Conservation (phyloP, 345 rosid genomes). For the Trapa incisa region DNA sequence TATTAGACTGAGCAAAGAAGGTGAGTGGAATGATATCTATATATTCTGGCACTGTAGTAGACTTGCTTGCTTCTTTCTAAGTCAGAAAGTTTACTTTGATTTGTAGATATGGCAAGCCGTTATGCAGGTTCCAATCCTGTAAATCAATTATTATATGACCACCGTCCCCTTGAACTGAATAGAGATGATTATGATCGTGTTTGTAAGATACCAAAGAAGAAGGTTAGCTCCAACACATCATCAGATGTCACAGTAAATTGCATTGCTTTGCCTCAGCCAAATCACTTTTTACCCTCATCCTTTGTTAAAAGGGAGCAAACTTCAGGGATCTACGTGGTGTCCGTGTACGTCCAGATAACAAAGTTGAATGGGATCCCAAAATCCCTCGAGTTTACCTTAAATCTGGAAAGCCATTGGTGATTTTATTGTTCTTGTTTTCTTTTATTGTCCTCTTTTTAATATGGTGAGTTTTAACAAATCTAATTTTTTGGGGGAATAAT, state of each 20-base stretch:
- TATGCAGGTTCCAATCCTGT: background rate
- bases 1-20: conserved; percentile 29
- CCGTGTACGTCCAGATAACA: conserved; percentile 25
- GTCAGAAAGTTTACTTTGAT: background rate
- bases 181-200: conserved; percentile 37
- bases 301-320: conserved; percentile 34
- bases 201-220: conserved; percentile 37
- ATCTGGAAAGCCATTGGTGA: background rate
- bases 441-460: background rate
- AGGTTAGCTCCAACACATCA: conserved; percentile 14
- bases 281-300: background rate
- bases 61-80: background rate
- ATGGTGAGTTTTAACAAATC: background rate
- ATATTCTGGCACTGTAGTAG: background rate
- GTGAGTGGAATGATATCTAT: conserved; percentile 12
- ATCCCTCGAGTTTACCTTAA: background rate
- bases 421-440: background rate
- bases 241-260: background rate
- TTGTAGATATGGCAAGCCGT: conserved; percentile 21
- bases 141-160: conserved; percentile 25
- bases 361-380: conserved; percentile 35
- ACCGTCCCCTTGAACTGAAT: conserved; percentile 31
- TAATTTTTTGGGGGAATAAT: background rate
- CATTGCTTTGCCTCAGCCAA: background rate
- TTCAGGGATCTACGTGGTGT: conserved; percentile 63